Base-by-base conservation (phyloP, 345 rosid genomes). In the Citrus unshiu region DNA sequence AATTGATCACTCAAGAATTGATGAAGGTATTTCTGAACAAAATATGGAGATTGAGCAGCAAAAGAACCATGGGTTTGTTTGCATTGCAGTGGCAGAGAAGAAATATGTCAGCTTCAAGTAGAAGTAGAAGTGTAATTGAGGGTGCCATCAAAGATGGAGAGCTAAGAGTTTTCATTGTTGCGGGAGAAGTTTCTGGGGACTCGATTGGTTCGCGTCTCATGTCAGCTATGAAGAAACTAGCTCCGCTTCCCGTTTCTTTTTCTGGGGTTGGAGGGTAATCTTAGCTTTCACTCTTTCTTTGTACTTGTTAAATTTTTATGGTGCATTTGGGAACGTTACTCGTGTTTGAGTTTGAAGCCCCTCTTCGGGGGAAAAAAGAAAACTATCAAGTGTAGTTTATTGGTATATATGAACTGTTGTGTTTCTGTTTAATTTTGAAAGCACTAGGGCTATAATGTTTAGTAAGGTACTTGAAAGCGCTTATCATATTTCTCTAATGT, bases 131-230 rank as follows among this genome's bases (percentile, higher is more conserved):
- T 6, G 79, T 90, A 37, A 57, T 84, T 9, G 93, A 89, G 3
- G 79, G n/a, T 60, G 97, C 92, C 22, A 79, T 77, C 58, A 80
- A 74, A 51, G 95, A 91, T 68, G 97, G 93, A 21, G 98, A 96
- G 85, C 88, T 96, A 9, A 93, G 94, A 56, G 88, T 90, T 56
- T 95, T 93, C 83, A 65, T 93, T 61, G 91, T 92, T 68, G 88
- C 98, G 21, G 99, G 98, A 13, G 99, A 96, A 84, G 97, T 93
- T 76, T 93, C 98, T 39, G 99, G 98, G 34, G 98, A 96, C 77
- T 79, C 90, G 73, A 90, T 96, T 34, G 97, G 83, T 54, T 90
- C 94, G 79, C 97, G 97, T 79, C 97, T 96, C 73, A 96, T 93
- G 97, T 57, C 86, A 16, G 90, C 97, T 14, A 84, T 93, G 75